Evolutionary conservation across 257 asterid genomes (phyloP).

Genomic region (Fraxinus excelsior): DNA sequence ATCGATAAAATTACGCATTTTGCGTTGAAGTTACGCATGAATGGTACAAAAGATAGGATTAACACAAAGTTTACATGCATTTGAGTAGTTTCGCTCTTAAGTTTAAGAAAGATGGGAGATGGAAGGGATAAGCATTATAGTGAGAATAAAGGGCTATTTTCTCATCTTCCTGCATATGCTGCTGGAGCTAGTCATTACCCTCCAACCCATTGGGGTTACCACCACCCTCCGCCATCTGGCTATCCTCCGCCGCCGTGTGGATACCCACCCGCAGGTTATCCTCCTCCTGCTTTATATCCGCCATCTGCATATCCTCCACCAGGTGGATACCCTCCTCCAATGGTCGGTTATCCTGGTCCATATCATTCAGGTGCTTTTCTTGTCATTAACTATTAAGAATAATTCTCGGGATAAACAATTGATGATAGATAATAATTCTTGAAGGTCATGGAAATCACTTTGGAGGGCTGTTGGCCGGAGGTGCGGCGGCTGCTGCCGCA

Average conservation of each 20-base stretch:
- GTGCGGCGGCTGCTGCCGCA: slow-evolving; percentile 85
- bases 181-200: slow-evolving; percentile 41
- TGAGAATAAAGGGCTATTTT: slow-evolving; percentile 73
- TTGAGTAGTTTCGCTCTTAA: slow-evolving; percentile 6
- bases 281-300: slow-evolving; percentile 3
- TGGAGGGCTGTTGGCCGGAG: slow-evolving; percentile 77
- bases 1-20: not conserved
- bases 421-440: not conserved
- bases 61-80: not conserved
- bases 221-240: slow-evolving; percentile 27
- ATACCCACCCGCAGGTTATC: slow-evolving; percentile 57
- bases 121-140: slow-evolving; percentile 38
- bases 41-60: too few species aligned
- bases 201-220: slow-evolving; percentile 16
- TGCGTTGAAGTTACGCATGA: not conserved
- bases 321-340: slow-evolving; percentile 39
- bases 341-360: slow-evolving; percentile 47
- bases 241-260: slow-evolving; percentile 29
- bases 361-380: slow-evolving; percentile 53
- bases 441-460: slow-evolving; percentile 55
- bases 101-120: slow-evolving; percentile 43
- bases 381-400: not conserved
- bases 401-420: too few species aligned
- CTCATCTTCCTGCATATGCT: slow-evolving; percentile 63
- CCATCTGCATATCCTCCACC: slow-evolving; percentile 41